phyloP scores from a whole-genome alignment of 129 eudicot genomes.

The Lonicera japonica region DNA sequence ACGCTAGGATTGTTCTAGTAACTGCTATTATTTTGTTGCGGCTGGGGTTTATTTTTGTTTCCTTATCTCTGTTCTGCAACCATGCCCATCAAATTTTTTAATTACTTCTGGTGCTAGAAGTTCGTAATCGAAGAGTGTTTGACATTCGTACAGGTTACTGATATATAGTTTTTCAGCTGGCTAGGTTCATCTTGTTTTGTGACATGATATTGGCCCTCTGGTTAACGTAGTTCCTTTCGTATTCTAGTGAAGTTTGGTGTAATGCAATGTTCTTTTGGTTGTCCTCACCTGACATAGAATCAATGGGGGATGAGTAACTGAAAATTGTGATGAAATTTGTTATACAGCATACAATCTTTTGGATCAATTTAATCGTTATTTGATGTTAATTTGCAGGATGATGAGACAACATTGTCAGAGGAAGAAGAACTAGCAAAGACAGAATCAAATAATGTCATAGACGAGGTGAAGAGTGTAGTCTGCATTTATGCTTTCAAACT shows the following conservation, averaged over 20 bases:
- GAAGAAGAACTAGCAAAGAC: constrained; percentile 82
- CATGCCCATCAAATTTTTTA: neutral
- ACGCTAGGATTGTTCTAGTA: no score
- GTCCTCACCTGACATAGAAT: neutral
- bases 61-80: neutral
- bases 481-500: neutral
- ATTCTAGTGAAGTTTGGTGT: neutral
- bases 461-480: constrained; percentile 51
- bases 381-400: constrained; percentile 52
- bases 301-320: neutral
- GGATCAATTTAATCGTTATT: neutral
- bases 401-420: constrained; percentile 87
- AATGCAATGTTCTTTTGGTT: neutral
- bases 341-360: neutral
- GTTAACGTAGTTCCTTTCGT: neutral
- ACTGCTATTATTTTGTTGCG: no score
- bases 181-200: neutral
- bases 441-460: constrained; percentile 47
- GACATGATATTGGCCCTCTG: neutral
- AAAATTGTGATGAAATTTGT: neutral
- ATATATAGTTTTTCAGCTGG: neutral
- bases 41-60: neutral
- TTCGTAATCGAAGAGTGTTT: no score
- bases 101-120: neutral
- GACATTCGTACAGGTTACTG: neutral